These are phyloP conservation scores for Sordariomycetes sp. DNA, from an alignment of 2,329 filamentous ascomycete species.

Conservation along the genomic window DNA sequence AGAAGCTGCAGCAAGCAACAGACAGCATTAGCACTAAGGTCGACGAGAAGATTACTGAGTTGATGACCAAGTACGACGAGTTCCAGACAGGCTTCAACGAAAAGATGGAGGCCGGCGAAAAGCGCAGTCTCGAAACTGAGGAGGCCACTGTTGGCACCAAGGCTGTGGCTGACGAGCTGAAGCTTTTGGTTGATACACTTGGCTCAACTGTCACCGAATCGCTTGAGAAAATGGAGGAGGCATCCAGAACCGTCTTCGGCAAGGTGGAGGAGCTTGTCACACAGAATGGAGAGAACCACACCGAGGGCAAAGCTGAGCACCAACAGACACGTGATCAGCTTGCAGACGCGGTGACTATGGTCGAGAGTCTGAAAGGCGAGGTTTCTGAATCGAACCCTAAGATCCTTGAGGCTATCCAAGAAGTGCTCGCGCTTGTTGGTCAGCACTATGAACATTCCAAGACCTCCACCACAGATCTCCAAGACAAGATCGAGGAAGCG, in stretches of 20 bases:
- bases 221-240: constrained; percentile 77
- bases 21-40: constrained; percentile 46
- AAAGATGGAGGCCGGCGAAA: constrained; percentile 63
- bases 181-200: constrained; percentile 75
- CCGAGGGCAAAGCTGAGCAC: constrained; percentile 69
- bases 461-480: constrained; percentile 44
- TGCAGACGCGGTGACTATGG: constrained; percentile 60
- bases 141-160: constrained; percentile 69
- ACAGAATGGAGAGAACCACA: constrained; percentile 67
- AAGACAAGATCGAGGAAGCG: constrained; percentile 52
- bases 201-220: constrained; percentile 73
- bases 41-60: constrained; percentile 60
- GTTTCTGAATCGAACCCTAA: constrained; percentile 80
- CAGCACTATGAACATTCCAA: constrained; percentile 88
- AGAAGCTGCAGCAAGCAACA: constrained; percentile 57
- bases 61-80: constrained; percentile 84
- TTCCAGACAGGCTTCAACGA: constrained; percentile 67
- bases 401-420: constrained; percentile 76
- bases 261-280: constrained; percentile 71
- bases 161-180: constrained; percentile 76
- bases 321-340: constrained; percentile 75
- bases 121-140: constrained; percentile 63
- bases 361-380: constrained; percentile 70
- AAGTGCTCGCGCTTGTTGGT: constrained; percentile 73
- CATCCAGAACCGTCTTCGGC: constrained; percentile 77